Evolutionary conservation across 306 rosid genomes (phyloP).

Genomic region (Pyrus bretschneideri): DNA sequence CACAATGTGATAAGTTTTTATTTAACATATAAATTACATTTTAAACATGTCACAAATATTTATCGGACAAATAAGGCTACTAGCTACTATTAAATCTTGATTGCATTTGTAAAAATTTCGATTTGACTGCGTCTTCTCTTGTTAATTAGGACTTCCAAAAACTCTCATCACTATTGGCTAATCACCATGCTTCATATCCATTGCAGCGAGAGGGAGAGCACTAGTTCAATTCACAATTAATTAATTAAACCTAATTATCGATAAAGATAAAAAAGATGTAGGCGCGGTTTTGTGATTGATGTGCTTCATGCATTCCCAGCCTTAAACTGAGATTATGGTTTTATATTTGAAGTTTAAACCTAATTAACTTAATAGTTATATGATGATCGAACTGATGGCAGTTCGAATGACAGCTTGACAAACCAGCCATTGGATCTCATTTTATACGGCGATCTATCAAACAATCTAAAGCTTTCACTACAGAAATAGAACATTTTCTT

Average conservation of each 20-base stretch:
- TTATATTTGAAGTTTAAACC: neutral
- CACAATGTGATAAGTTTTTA: neutral
- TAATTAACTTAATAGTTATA: neutral
- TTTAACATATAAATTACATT: no score
- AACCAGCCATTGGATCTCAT: neutral
- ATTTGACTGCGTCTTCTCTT: neutral
- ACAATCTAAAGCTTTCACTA: neutral
- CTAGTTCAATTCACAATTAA: no score
- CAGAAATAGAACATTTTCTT: neutral
- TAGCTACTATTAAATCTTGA: neutral
- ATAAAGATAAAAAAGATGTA: neutral
- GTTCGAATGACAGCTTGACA: neutral
- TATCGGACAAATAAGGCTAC: neutral
- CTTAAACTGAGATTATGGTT: neutral
- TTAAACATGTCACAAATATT: no score
- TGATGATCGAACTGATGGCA: neutral
- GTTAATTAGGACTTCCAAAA: no score
- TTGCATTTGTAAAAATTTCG: neutral
- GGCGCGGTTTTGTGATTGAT: neutral
- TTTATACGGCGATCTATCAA: neutral
- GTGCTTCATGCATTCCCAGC: neutral
- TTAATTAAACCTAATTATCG: no score
- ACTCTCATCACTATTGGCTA: neutral
- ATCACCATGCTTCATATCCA: neutral
- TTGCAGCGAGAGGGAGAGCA: no score